A percentile compares a stretch with the other conserved stretches of the same genome.
Conservation (phyloP, 208 protist genomes). For the Leishmania guyanensis region DNA sequence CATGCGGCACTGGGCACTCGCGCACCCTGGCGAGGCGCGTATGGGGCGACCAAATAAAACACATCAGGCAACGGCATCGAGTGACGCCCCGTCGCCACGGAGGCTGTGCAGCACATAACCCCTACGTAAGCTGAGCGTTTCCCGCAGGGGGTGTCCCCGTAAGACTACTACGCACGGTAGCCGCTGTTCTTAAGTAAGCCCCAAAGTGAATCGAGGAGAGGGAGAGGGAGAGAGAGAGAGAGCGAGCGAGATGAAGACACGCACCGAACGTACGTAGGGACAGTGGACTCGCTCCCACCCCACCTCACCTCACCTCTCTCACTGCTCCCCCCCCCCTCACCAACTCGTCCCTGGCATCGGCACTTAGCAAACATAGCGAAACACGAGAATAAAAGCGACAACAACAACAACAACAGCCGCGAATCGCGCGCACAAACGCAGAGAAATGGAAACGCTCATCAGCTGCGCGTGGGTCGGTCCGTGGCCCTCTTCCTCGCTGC, state of each 20-base stretch:
- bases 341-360: not conserved
- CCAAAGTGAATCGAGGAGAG: not conserved
- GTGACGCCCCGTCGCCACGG: no score
- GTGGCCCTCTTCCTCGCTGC: not conserved
- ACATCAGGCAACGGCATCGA: no score
- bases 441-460: not conserved
- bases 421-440: not conserved
- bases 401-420: not conserved
- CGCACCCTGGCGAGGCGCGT: not conserved
- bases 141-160: no score
- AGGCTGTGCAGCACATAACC: no score
- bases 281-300: not conserved
- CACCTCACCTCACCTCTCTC: not conserved
- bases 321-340: not conserved
- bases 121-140: no score
- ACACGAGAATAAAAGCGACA: not conserved
- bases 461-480: not conserved
- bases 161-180: no score
- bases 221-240: not conserved
- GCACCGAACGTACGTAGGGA: not conserved
- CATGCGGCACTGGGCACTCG: not conserved
- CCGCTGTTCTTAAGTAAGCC: no score
- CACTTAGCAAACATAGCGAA: not conserved
- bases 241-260: not conserved
- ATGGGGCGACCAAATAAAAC: no score